Conservation (phyloP, 805 yeast genomes). For the Spathaspora arborariae region DNA sequence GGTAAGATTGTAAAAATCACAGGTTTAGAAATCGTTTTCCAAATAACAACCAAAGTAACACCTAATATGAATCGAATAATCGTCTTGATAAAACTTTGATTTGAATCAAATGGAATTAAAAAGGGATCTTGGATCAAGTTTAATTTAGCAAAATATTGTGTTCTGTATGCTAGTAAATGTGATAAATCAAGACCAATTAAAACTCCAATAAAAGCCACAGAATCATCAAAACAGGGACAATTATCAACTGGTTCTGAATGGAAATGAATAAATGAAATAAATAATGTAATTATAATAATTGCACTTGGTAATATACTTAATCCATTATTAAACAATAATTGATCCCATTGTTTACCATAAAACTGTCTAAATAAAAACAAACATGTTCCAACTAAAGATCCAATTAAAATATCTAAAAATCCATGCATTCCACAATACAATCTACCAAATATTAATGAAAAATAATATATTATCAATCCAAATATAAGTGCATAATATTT, state of each 20-base stretch:
- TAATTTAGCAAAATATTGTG: conserved; percentile 22
- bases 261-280: conserved; percentile 51
- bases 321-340: conserved; percentile 27
- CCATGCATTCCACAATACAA: conserved; percentile 99
- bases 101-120: conserved; percentile 23
- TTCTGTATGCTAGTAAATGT: conserved; percentile 44
- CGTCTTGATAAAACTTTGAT: conserved; percentile 44
- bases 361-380: conserved; percentile 47
- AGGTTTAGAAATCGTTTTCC: conserved; percentile 79
- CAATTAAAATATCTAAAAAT: conserved; percentile 66
- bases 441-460: conserved; percentile 72
- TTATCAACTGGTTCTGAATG: conserved; percentile 87
- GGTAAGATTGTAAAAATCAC: conserved; percentile 53
- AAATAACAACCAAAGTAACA: conserved; percentile 52
- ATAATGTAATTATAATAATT: conserved; percentile 34
- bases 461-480: conserved; percentile 45
- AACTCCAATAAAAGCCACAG: conserved; percentile 90
- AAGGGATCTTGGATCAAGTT: conserved; percentile 24
- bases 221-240: conserved; percentile 95
- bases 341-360: conserved; percentile 44
- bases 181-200: conserved; percentile 70
- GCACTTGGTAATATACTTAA: conserved; percentile 27
- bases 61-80: conserved; percentile 58
- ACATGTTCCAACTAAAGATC: conserved; percentile 57
- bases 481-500: conserved; percentile 14